Evolutionary conservation across 2,329 filamentous ascomycete species (phyloP).

Genomic region (Colletotrichum sp.): DNA sequence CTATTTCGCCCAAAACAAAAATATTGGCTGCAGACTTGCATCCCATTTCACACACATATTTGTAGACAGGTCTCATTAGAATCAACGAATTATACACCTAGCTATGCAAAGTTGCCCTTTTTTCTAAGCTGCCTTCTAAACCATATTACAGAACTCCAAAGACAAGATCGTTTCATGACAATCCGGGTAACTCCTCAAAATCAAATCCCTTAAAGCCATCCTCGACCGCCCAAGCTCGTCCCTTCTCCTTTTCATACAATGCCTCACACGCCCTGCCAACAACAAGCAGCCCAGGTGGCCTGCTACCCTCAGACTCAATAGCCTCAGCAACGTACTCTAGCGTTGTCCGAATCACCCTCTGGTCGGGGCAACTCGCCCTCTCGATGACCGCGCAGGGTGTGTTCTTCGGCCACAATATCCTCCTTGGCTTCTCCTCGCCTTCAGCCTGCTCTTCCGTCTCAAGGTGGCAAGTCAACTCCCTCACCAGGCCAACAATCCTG

Average conservation of each 20-base stretch:
- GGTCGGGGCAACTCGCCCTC: constrained; percentile 90
- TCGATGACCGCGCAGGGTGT: constrained; percentile 94
- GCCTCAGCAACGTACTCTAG: constrained; percentile 79
- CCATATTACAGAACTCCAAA: background rate
- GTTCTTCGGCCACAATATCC: constrained; percentile 69
- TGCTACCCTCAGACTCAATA: constrained; percentile 85
- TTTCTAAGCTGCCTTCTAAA: background rate
- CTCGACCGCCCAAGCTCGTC: constrained; percentile 80
- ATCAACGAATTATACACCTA: background rate
- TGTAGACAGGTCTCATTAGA: too few species aligned
- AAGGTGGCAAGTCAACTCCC: constrained; percentile 64
- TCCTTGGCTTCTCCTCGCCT: constrained; percentile 29
- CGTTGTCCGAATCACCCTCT: constrained; percentile 89
- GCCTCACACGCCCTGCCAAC: constrained; percentile 85
- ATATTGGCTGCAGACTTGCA: too few species aligned
- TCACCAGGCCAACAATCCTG: constrained; percentile 75
- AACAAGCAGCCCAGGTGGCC: constrained; percentile 87
- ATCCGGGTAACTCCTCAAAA: constrained; percentile 30
- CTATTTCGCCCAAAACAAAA: too few species aligned
- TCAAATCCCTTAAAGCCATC: constrained; percentile 84
- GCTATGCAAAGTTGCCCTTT: background rate
- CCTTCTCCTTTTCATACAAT: constrained; percentile 61
- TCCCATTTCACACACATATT: too few species aligned
- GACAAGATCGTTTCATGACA: background rate
- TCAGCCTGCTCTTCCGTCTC: constrained; percentile 31